Evolutionary conservation across 179 eudicot species (phyloP), one percentile per base, ranked within the genome.

Genomic region (Heliamphora ciliata): DNA sequence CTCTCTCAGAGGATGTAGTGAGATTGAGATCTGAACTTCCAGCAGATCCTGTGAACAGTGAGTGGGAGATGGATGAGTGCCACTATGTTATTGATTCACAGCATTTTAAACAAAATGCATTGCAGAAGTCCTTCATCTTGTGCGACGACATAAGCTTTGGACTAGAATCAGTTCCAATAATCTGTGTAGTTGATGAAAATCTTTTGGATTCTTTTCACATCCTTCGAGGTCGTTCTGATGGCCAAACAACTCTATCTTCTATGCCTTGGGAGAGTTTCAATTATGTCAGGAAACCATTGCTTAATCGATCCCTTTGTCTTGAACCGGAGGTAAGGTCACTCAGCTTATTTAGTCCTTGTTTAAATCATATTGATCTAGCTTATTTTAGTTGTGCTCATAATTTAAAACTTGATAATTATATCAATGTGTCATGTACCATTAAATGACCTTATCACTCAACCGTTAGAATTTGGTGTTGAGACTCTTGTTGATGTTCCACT

Each of bases 251-350:
- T 63, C 84, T 76, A 47, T 78, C 50, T 69, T 88, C 90, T 84
- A 87, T 93, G 89, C 99, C 99, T 47, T 97, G 99, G 99, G 98
- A 97, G 85, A 80, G 92, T 87, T 97, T 97, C 85, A 91, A 86
- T 8, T 97, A 97, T 88, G 91, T 81, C 18, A 89, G 84, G 76
- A 91, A 90, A 89, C 91, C 95, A 61, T 80, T 88, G 82, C 70
- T 90, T 46, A 87, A 86, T 86, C 86, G 63, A 83, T 91, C 95
- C 70, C 77, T 90, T 85, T 83, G 79, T 83, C 83, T 83, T 81
- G 87, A 89, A 81, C 68, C 84, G 40, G 91, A 91, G 98, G 98
- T 93, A 91, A 44, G 40, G 80, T 87, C 59, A 48, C 54, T 46
- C 17, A 44, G 63, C 64, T 74, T 31, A 17, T 17, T 9, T 75